These are phyloP conservation scores for Taphrina communis DNA, from an alignment of 1,139 yeast species.

Conservation along the genomic window DNA sequence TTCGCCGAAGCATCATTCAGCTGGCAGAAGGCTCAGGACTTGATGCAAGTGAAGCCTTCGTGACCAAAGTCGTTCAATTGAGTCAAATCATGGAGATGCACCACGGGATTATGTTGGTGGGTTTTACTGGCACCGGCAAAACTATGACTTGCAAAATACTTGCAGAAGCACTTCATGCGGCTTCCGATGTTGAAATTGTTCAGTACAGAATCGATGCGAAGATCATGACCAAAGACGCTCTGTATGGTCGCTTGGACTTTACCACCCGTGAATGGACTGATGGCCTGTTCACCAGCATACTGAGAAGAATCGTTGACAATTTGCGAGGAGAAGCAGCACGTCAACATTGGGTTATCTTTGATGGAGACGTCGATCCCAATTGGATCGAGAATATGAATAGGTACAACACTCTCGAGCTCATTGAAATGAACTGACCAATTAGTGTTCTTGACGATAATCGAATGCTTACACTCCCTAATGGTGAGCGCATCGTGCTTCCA, in stretches of 20 bases:
- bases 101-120: constrained; percentile 83
- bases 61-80: constrained; percentile 67
- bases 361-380: constrained; percentile 91
- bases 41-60: constrained; percentile 55
- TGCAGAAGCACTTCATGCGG: constrained; percentile 55
- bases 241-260: constrained; percentile 74
- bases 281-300: constrained; percentile 74
- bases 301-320: constrained; percentile 67
- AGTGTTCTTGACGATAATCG: constrained; percentile 88
- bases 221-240: constrained; percentile 66
- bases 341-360: constrained; percentile 80
- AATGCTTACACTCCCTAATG: constrained; percentile 81
- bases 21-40: constrained; percentile 50
- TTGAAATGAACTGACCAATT: neutral
- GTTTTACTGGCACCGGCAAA: constrained; percentile 79
- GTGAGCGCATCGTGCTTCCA: constrained; percentile 78
- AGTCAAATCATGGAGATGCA: constrained; percentile 67
- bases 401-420: constrained; percentile 33
- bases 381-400: constrained; percentile 91
- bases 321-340: constrained; percentile 63
- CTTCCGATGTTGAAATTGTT: constrained; percentile 55
- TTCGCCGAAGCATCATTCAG: constrained; percentile 45
- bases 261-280: constrained; percentile 93
- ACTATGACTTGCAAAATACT: constrained; percentile 62
- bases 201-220: constrained; percentile 72